Conservation (phyloP, 2,329 filamentous ascomycete species). For the Scortechinia acanthostroma region DNA sequence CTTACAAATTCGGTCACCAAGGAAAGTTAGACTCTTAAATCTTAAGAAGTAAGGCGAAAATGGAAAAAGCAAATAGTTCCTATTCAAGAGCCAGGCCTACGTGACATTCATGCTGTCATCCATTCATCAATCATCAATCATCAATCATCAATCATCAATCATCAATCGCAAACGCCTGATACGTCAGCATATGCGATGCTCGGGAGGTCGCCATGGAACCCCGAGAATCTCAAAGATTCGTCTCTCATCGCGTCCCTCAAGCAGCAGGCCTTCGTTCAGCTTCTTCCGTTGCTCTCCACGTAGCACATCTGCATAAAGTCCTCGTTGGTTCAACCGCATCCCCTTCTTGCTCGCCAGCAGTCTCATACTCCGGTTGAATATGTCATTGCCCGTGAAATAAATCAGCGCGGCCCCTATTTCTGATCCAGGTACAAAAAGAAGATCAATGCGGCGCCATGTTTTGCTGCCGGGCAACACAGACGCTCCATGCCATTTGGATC, state of each 20-base stretch:
- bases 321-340: slow-evolving; percentile 79
- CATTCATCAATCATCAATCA: background rate
- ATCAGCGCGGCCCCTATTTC: slow-evolving; percentile 79
- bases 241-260: slow-evolving; percentile 72
- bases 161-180: background rate
- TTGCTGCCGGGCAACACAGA: slow-evolving; percentile 13
- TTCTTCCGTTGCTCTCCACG: slow-evolving; percentile 47
- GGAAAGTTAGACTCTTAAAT: too few species aligned
- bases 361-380: slow-evolving; percentile 84
- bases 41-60: too few species aligned
- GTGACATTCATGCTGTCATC: too few species aligned
- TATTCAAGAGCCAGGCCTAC: too few species aligned
- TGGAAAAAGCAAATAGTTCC: too few species aligned
- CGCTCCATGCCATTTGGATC: slow-evolving; percentile 42
- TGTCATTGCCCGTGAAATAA: slow-evolving; percentile 94
- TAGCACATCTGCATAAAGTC: slow-evolving; percentile 68
- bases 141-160: background rate
- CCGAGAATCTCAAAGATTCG: slow-evolving; percentile 75
- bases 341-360: slow-evolving; percentile 72
- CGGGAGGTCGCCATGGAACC: slow-evolving; percentile 76
- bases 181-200: slow-evolving; percentile 66
- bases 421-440: slow-evolving; percentile 72
- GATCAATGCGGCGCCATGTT: slow-evolving; percentile 75
- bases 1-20: too few species aligned
- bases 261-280: slow-evolving; percentile 58